Conservation (phyloP, 192 early-diverging fungal genomes). For the Coemansia nantahalensis region DNA sequence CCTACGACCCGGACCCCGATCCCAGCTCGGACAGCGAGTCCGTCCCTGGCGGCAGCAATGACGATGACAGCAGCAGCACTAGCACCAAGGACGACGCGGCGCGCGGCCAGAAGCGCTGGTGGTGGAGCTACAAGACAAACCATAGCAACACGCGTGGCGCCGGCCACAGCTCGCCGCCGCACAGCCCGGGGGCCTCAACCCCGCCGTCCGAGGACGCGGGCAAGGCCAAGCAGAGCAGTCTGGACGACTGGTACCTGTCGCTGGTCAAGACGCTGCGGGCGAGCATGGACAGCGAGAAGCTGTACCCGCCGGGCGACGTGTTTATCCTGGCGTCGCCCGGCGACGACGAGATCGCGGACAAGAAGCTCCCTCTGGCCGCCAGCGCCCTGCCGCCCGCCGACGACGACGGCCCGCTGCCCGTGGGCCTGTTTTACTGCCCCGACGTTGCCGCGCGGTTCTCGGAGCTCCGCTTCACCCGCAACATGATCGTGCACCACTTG, state of each 20-base stretch:
- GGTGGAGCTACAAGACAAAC: constrained; percentile 13
- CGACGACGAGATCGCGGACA: constrained; percentile 42
- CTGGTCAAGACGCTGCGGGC: constrained; percentile 78
- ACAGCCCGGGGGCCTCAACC: neutral
- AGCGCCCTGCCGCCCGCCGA: no score
- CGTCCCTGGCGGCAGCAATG: neutral
- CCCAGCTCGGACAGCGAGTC: constrained; percentile 3
- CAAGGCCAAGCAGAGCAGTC: constrained; percentile 6
- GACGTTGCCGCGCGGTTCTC: constrained; percentile 76
- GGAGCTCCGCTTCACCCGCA: constrained; percentile 74
- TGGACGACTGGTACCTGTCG: constrained; percentile 81
- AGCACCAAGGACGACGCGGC: neutral
- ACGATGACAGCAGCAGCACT: constrained; percentile 1
- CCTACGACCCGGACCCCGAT: constrained; percentile 13
- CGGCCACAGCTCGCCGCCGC: neutral
- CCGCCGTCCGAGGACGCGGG: neutral
- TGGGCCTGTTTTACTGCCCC: constrained; percentile 63
- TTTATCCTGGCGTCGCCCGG: constrained; percentile 55
- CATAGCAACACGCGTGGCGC: constrained; percentile 12
- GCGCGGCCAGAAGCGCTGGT: neutral
- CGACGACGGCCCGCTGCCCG: constrained; percentile 21
- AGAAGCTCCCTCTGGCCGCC: constrained; percentile 6
- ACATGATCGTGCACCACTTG: constrained; percentile 77
- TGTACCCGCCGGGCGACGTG: constrained; percentile 77
- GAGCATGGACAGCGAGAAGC: constrained; percentile 80